Base-by-base conservation (phyloP, 768 basidiomycete genomes). In the Sistotremastrum suecicum region DNA sequence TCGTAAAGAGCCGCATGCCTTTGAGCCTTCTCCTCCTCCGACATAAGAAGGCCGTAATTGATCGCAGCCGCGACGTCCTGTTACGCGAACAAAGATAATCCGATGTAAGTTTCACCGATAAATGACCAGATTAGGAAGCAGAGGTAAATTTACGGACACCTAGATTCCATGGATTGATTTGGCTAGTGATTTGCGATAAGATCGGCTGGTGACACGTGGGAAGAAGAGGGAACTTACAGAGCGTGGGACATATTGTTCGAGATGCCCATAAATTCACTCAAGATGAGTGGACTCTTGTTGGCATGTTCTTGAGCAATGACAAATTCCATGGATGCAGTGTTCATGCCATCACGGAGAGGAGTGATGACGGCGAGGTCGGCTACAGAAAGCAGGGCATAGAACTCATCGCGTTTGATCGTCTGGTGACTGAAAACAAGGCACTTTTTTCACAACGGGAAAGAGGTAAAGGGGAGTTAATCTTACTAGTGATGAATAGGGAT, bases 261-360 rank as follows among this genome's bases (percentile, higher is more conserved):
- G 55, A 95, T 95, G 7, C 94, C 94, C 85, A 95, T 95, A 58
- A 98, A 98, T 65, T 99, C 94, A 57, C 86, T 90, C 45, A 99
- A 67, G 49, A 97, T 83, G 43, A 91, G 76, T 0, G 94, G 91
- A 34, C 77, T 80, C 63, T 77, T 78, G 58, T 83, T 81, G 43
- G 87, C 83, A 54, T 70, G 71, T 53, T 84, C 76, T 64, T 99
- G 94, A 34, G 91, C 90, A 50, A 98, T 84, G 31, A 94, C 84
- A 61, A 92, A 97, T 63, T 98, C 94, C 90, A 95, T 94, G 43
- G 81, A 83, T 0, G 92, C 95, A 9, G 94, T 97, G 70, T 99
- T 99, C 95, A 98, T 98, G 5, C 94, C 95, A 58, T 99, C 94
- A 34, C 94, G 78, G 5, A 97, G 71, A 1, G 91, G 89, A 0